Conservation (phyloP, 768 basidiomycete genomes). For the Naganishia vaughanmartiniae region DNA sequence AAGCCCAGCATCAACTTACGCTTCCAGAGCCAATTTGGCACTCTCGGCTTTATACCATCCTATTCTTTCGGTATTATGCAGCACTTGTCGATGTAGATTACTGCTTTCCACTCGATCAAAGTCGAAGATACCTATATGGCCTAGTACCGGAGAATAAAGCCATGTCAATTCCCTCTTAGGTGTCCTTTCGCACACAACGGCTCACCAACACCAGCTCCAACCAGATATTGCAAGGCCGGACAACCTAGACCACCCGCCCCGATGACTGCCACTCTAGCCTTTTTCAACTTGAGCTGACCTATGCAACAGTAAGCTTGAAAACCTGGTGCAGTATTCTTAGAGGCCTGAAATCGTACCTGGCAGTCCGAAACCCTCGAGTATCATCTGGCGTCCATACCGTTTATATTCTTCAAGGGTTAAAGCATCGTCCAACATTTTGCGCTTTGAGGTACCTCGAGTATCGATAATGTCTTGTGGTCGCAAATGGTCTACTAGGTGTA, state of each 20-base stretch:
- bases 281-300: constrained; percentile 81
- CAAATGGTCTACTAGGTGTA: background rate
- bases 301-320: background rate
- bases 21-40: constrained; percentile 66
- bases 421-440: constrained; percentile 18
- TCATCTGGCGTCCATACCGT: constrained; percentile 96
- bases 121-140: constrained; percentile 79
- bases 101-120: constrained; percentile 82
- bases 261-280: constrained; percentile 75
- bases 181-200: constrained; percentile 4
- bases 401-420: constrained; percentile 64
- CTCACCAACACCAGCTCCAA: constrained; percentile 85
- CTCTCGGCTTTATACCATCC: constrained; percentile 79
- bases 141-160: constrained; percentile 55
- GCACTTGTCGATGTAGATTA: constrained; percentile 88
- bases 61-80: constrained; percentile 70
- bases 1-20: constrained; percentile 55
- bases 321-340: background rate
- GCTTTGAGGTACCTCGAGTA: background rate
- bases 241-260: constrained; percentile 97
- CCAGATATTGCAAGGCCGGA: constrained; percentile 90
- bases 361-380: constrained; percentile 81
- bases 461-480: background rate
- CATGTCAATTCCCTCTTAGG: background rate
- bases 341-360: constrained; percentile 58